Evolutionary conservation across 192 early-diverging fungal genomes (phyloP), one percentile per base, ranked within the genome.

Genomic region (Umbelopsis sp.): DNA sequence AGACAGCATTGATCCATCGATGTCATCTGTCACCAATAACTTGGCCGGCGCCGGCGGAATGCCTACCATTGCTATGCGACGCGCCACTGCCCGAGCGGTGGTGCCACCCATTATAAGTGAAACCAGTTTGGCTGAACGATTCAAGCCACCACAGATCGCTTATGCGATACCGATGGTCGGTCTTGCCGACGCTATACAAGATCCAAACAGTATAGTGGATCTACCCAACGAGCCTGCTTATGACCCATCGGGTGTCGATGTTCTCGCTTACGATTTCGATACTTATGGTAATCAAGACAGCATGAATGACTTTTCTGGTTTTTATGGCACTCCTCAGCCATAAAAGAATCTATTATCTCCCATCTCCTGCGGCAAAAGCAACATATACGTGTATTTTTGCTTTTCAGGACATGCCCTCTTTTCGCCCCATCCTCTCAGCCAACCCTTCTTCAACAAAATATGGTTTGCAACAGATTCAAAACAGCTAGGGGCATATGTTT

Each of bases 271-370:
- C 16, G 30, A 18, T 16, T 61, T 61, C 30, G 55, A 22, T 11
- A 25, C 55, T 35, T 61, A 30, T 13, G 55, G 33, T n/a, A 15
- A 30, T 33, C 25, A 61, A 18, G 55, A 61, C 33, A 6, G 7
- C 12, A 35, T 61, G 55, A 35, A 61, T 61, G 55, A 61, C 3
- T 61, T 61, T 12, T 61, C 55, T 61, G 55, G 55, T 13, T n/a
- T 61, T 1, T 61, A 35, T 61, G 30, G 55, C 0, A 5, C 33
- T 33, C 30, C 55, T 16, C 27, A 16, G 27, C 21, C 30, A 16
- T 61, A 61, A 52, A 52, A 23, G 51, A 9, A 6, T 41, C 37
- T 9, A 41, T 41, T 6, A 4, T 10, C 5, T 41, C 10, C 10
- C 6, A 4, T 41, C 10, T 9, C 37, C 37, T 41, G 10, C 37